Evolutionary conservation across 148 eudicot species (phyloP).

Genomic region (Beta vulgaris): DNA sequence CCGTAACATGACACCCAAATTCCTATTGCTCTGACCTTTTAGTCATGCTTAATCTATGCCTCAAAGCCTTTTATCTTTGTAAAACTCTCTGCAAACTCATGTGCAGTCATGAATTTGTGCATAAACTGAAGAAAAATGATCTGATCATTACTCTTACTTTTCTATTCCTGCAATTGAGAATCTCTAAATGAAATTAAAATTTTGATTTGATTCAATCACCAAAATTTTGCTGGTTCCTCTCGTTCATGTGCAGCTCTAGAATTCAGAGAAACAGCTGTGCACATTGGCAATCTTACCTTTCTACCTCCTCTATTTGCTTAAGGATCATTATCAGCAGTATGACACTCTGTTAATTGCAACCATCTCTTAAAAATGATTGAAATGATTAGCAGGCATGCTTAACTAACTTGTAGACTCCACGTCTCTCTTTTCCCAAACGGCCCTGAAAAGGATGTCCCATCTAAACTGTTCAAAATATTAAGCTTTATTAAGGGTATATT

Average conservation of each 20-base stretch:
- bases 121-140: neutral
- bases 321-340: neutral
- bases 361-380: neutral
- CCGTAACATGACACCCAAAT: neutral
- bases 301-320: neutral
- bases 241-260: neutral
- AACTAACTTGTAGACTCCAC: neutral
- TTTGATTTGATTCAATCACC: neutral
- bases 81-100: neutral
- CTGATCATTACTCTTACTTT: neutral
- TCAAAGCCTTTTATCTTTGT: neutral
- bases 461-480: neutral
- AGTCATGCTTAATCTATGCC: neutral
- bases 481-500: neutral
- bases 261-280: neutral
- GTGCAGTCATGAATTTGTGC: conserved; percentile 5
- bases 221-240: neutral
- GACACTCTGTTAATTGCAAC: no score
- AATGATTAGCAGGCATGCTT: neutral
- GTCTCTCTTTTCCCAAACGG: neutral
- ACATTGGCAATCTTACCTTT: neutral
- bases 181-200: neutral
- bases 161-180: neutral
- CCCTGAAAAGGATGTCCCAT: neutral
- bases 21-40: neutral